A percentile compares a stretch with the other conserved stretches of the same genome.
Evolutionary conservation across 2,329 filamentous ascomycete species (phyloP).

Genomic region (Helicocarpus griseus): DNA sequence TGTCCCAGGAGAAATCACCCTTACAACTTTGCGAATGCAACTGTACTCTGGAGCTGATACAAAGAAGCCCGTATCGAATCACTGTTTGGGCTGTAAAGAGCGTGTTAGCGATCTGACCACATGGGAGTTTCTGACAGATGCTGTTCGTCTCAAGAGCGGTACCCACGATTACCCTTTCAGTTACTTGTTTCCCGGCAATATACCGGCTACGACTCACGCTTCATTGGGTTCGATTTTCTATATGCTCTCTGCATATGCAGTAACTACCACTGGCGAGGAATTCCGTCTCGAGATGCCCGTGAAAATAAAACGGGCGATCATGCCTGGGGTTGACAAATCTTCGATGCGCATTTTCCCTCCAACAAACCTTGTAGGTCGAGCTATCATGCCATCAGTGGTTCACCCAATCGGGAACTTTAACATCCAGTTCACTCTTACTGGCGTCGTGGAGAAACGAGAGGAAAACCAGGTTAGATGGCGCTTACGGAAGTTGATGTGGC

Average conservation of each 20-base stretch:
- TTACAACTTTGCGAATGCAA: constrained; percentile 64
- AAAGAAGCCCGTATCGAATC: constrained; percentile 69
- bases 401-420: constrained; percentile 77
- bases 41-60: constrained; percentile 62
- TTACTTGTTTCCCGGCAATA: constrained; percentile 69
- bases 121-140: constrained; percentile 64
- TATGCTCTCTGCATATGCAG: constrained; percentile 59
- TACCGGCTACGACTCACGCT: constrained; percentile 75
- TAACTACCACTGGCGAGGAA: constrained; percentile 50
- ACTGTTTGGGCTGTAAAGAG: constrained; percentile 68
- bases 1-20: constrained; percentile 43
- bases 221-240: constrained; percentile 67
- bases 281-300: constrained; percentile 60
- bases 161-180: constrained; percentile 81
- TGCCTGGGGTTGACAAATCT: constrained; percentile 71
- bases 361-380: constrained; percentile 80
- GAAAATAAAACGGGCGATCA: constrained; percentile 68
- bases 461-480: constrained; percentile 74
- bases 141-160: constrained; percentile 39
- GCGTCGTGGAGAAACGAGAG: constrained; percentile 64
- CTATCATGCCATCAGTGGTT: constrained; percentile 72
- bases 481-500: constrained; percentile 84
- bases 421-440: constrained; percentile 71
- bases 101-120: constrained; percentile 64
- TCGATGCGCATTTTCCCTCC: constrained; percentile 92